These are phyloP conservation scores for Lepraria neglecta DNA, from an alignment of 495 filamentous ascomycete genomes.

Conservation along the genomic window DNA sequence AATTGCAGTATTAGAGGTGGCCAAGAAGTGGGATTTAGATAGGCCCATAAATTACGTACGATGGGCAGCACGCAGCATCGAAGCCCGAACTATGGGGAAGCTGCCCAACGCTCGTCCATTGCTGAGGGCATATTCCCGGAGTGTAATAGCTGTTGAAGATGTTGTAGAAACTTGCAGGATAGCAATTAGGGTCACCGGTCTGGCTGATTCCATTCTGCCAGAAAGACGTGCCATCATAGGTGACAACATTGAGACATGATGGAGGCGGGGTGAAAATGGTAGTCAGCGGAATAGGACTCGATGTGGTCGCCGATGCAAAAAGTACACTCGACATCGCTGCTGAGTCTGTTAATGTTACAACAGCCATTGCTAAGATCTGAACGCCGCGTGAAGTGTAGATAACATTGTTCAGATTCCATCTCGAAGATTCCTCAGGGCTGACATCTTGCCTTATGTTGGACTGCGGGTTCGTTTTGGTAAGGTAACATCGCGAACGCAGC, in stretches of 20 bases:
- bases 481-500: no score
- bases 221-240: constrained; percentile 20
- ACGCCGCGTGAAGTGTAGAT: no score
- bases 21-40: not conserved
- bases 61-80: constrained; percentile 19
- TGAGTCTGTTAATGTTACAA: no score
- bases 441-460: no score
- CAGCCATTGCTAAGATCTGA: no score
- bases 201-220: constrained; percentile 23
- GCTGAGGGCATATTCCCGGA: constrained; percentile 20
- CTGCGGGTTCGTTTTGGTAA: no score
- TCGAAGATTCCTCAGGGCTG: no score
- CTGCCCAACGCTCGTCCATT: constrained; percentile 19
- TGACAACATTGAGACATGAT: constrained; percentile 14
- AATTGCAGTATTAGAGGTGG: not conserved
- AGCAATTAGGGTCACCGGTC: constrained; percentile 21
- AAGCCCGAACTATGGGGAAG: not conserved
- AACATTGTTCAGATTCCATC: no score
- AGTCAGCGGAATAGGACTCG: constrained; percentile 10
- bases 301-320: not conserved
- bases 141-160: constrained; percentile 19
- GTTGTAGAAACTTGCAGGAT: constrained; percentile 16
- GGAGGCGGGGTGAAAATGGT: constrained; percentile 23
- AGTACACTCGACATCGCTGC: no score
- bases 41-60: not conserved